These are phyloP conservation scores for Saururus chinensis DNA, from an alignment of 164 flowering plant species.

Conservation along the genomic window DNA sequence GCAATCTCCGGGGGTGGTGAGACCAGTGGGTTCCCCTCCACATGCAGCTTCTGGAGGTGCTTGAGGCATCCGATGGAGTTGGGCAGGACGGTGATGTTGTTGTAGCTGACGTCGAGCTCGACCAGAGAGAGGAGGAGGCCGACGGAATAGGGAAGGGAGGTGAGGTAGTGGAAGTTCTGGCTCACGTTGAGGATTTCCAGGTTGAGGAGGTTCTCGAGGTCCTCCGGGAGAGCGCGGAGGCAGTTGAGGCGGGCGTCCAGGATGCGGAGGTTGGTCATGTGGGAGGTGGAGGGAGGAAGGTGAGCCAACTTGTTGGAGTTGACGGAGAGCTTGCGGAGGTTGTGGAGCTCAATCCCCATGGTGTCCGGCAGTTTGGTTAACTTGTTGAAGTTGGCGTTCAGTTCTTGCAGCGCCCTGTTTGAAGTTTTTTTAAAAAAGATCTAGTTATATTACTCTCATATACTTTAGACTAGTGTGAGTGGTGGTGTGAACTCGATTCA, in stretches of 20 bases:
- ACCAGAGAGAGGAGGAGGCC: conserved; percentile 72
- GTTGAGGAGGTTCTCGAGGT: conserved; percentile 69
- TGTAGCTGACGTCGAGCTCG: conserved; percentile 83
- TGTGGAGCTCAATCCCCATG: conserved; percentile 67
- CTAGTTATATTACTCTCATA: too few species aligned
- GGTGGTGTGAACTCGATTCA: too few species aligned
- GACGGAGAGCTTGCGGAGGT: conserved; percentile 60
- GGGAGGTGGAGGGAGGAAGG: conserved; percentile 62
- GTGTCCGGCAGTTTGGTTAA: conserved; percentile 62
- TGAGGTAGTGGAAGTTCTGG: conserved; percentile 83
- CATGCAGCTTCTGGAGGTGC: conserved; percentile 51
- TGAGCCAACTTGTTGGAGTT: conserved; percentile 73
- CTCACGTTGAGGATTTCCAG: conserved; percentile 68
- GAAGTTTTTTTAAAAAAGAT: too few species aligned
- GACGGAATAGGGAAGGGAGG: conserved; percentile 56
- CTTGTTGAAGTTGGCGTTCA: conserved; percentile 89
- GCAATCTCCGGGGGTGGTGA: conserved; percentile 63
- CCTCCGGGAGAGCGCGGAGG: conserved; percentile 69
- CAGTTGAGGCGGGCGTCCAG: conserved; percentile 84
- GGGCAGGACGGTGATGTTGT: conserved; percentile 50
- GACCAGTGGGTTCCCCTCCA: conserved; percentile 76
- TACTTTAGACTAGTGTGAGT: too few species aligned
- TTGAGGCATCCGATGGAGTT: conserved; percentile 62
- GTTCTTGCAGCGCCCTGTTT: conserved; percentile 61
- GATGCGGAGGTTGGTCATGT: conserved; percentile 47